Conservation (phyloP, 371 early-diverging fungal genomes). For the Mortierella sp. region DNA sequence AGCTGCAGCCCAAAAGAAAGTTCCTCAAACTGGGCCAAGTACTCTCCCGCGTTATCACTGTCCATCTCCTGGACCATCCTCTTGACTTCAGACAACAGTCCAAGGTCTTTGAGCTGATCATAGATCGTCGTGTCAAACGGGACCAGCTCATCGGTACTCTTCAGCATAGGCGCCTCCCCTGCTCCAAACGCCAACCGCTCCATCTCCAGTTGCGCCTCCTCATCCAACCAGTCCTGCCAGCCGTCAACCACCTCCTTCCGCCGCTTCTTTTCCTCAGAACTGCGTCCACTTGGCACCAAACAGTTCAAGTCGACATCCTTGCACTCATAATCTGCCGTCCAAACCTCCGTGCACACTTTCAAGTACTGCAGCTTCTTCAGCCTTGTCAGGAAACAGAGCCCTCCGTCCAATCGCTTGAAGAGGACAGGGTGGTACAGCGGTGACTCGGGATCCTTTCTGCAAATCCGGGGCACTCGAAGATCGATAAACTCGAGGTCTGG, state of each 20-base stretch:
- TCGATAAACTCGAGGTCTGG: neutral
- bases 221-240: neutral
- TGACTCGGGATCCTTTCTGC: neutral
- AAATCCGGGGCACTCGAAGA: neutral
- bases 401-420: slow-evolving; percentile 5
- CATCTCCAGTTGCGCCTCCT: neutral
- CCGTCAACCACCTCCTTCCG: neutral
- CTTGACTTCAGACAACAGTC: neutral
- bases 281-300: neutral
- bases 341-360: neutral
- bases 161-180: neutral
- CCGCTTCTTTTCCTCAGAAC: neutral
- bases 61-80: neutral
- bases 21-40: neutral
- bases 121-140: neutral
- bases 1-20: neutral
- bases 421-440: neutral
- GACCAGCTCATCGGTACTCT: neutral
- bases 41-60: neutral
- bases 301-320: neutral
- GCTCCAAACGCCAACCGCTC: neutral
- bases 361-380: neutral
- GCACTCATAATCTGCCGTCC: neutral
- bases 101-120: neutral
- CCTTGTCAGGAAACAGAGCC: neutral